Conservation (phyloP, 2,329 filamentous ascomycete species). For the Phialophora chinensis region DNA sequence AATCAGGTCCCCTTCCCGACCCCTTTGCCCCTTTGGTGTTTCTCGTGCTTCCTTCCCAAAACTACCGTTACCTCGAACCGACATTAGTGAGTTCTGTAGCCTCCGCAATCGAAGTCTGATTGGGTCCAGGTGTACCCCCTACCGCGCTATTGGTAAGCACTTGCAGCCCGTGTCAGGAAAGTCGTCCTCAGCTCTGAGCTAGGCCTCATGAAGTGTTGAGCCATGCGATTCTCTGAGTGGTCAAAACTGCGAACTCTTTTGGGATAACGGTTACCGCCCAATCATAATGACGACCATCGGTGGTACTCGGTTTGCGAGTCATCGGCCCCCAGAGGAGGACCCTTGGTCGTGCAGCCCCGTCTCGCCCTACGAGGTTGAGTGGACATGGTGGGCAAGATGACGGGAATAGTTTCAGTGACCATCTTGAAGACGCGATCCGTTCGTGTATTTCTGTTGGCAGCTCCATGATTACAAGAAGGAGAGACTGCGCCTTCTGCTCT, state of each 20-base stretch:
- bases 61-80: slow-evolving; percentile 18
- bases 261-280: slow-evolving; percentile 15
- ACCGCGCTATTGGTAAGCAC: slow-evolving; percentile 19
- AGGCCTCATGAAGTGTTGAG: neutral
- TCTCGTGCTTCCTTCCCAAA: slow-evolving; percentile 16
- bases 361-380: slow-evolving; percentile 18
- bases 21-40: slow-evolving; percentile 12
- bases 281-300: neutral
- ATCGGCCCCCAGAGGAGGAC: slow-evolving; percentile 8
- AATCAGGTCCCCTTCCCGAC: neutral
- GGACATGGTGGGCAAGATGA: slow-evolving; percentile 15
- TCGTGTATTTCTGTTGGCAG: slow-evolving; percentile 2
- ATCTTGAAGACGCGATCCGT: slow-evolving; percentile 6
- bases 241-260: slow-evolving; percentile 13
- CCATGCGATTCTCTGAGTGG: slow-evolving; percentile 1
- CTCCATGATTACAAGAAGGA: slow-evolving; percentile 17
- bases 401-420: slow-evolving; percentile 6
- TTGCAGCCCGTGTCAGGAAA: slow-evolving; percentile 1
- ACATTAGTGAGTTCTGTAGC: neutral
- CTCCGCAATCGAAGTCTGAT: neutral
- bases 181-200: neutral
- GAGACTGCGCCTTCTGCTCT: slow-evolving; percentile 7
- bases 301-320: neutral
- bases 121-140: neutral
- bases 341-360: slow-evolving; percentile 15